Base-by-base conservation (phyloP, 345 rosid species). In the Limnanthes douglasii region DNA sequence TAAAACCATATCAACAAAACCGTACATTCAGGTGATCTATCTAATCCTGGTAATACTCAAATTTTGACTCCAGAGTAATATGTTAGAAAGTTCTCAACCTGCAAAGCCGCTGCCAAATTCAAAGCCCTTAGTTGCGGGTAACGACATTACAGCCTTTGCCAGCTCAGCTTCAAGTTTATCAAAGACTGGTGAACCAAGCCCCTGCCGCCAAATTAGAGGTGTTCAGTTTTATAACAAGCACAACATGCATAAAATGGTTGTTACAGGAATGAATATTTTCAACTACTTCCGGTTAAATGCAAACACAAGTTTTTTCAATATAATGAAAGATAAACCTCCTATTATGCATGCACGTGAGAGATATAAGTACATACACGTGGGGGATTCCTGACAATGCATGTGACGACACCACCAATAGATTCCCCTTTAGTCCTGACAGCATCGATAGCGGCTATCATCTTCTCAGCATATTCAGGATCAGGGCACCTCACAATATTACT, bases 121-220 rank as follows among this genome's bases (percentile, higher is more conserved):
- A 56, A 92, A 92, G 41, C 99, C 96, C 50, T 85, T 92, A 22
- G 93, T 73, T 41, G 99, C 99, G 53, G 99, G 99, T 47, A 92
- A 57, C 0, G 99, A 92, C 85, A 92, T 57, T 23, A 64, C 75
- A 60, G 96, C 99, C 63, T 75, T 81, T 6, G 99, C 99, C 31
- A 92, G 69, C 68, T 85, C 75, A 19, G 94, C 96, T 64, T 85
- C 96, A 51, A 92, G 86, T 61, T 92, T 92, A 61, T 73, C 93
- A 14, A 92, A 92, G 34, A 92, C 99, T 1, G 99, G 99, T 17
- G 99, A 72, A 50, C 99, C 99, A 41, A 92, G 99, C 50, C 99
- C 99, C 99, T 92, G 78, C 7, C 11, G 38, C 0, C 13, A 52
- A 58, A n/a, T 41, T 18, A 45, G 26, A 25, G 24, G 48, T 28